Evolutionary conservation across 139 green algal species (phyloP).

Genomic region (Deuterostichococcus epilithicus): DNA sequence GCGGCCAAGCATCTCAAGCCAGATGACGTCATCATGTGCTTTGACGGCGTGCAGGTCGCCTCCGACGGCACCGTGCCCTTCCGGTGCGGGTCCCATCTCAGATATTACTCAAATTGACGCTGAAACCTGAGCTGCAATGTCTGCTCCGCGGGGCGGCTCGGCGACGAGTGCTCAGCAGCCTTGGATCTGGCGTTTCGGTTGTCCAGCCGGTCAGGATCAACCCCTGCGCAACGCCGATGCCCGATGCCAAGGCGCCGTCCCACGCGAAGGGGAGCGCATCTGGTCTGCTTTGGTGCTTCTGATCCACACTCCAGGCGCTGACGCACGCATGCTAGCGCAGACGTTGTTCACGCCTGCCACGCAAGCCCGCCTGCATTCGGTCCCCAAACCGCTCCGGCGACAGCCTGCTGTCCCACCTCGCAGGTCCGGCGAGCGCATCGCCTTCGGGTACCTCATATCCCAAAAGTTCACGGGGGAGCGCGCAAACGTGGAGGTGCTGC

Average conservation of each 20-base stretch:
- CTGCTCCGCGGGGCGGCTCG: not conserved
- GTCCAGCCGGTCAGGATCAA: too few species aligned
- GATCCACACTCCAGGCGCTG: too few species aligned
- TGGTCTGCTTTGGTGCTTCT: too few species aligned
- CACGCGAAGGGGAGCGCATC: too few species aligned
- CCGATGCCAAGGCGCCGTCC: too few species aligned
- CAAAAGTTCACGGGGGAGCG: constrained; percentile 88
- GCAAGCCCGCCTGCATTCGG: not conserved
- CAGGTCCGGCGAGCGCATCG: constrained; percentile 89
- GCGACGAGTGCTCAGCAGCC: too few species aligned
- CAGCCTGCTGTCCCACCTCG: constrained; percentile 38
- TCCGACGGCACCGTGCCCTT: constrained; percentile 95
- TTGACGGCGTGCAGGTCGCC: constrained; percentile 77
- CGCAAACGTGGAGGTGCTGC: constrained; percentile 67
- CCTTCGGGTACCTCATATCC: constrained; percentile 89
- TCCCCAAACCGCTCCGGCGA: not conserved
- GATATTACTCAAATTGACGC: too few species aligned
- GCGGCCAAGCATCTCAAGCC: constrained; percentile 45
- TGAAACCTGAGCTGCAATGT: too few species aligned
- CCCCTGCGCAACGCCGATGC: too few species aligned
- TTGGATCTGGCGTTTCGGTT: too few species aligned
- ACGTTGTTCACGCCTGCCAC: not conserved
- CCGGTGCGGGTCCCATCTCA: constrained; percentile 49
- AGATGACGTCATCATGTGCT: constrained; percentile 86
- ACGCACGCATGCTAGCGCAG: too few species aligned